phyloP scores from a whole-genome alignment of 306 rosid genomes.

The Vigna reflexopilosa region DNA sequence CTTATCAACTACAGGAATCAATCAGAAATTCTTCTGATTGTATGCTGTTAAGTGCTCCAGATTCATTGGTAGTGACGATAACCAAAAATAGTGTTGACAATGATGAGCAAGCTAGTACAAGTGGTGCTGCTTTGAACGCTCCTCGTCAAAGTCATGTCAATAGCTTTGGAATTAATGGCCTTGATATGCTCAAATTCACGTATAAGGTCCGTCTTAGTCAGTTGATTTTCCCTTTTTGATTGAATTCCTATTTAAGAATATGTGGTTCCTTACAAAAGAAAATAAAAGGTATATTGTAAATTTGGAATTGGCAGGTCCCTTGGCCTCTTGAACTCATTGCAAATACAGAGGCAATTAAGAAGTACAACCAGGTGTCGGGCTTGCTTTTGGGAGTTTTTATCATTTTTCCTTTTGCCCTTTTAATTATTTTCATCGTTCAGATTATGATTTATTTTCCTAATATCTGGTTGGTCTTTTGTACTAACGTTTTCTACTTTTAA shows the following conservation, averaged over 20 bases:
- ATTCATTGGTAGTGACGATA: conserved; percentile 80
- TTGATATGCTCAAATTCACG: conserved; percentile 82
- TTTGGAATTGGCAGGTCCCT: conserved; percentile 71
- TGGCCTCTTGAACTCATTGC: conserved; percentile 99
- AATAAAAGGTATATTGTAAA: conserved; percentile 24
- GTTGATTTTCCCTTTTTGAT: conserved; percentile 35
- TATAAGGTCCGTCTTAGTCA: conserved; percentile 70
- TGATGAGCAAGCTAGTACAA: conserved; percentile 63
- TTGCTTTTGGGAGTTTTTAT: conserved; percentile 23
- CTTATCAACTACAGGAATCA: conserved; percentile 76
- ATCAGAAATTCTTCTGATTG: conserved; percentile 92
- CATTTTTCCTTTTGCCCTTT: neutral
- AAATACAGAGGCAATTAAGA: conserved; percentile 87
- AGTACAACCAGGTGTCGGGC: conserved; percentile 84
- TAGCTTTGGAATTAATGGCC: conserved; percentile 86
- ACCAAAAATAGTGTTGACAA: conserved; percentile 58
- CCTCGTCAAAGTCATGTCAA: conserved; percentile 61
- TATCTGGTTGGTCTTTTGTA: conserved; percentile 35
- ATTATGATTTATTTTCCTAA: conserved; percentile 27
- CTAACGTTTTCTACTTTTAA: conserved; percentile 24
- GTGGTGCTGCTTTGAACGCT: conserved; percentile 54
- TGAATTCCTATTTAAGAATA: conserved; percentile 16
- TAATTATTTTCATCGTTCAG: conserved; percentile 32
- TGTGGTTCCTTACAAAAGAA: conserved; percentile 21
- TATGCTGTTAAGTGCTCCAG: conserved; percentile 87